Conservation (phyloP, 768 basidiomycete species). For the Boletales sp. region DNA sequence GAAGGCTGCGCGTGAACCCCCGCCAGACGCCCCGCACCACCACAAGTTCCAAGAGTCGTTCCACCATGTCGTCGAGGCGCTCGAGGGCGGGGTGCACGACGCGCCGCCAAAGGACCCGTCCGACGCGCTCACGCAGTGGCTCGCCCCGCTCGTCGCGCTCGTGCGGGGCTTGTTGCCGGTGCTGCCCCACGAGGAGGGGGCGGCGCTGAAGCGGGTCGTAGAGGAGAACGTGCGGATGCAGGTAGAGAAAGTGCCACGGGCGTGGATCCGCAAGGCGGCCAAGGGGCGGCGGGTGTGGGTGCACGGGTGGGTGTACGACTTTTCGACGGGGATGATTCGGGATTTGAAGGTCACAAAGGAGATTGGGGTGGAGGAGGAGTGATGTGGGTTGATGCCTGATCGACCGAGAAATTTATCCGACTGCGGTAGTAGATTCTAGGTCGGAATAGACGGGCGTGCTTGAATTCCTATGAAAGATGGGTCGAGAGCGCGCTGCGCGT, state of each 20-base stretch:
- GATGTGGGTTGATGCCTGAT: background rate
- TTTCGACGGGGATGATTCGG: slow-evolving; percentile 52
- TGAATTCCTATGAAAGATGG: too few species aligned
- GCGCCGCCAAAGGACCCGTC: slow-evolving; percentile 27
- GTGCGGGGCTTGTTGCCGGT: slow-evolving; percentile 34
- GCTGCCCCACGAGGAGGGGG: slow-evolving; percentile 25
- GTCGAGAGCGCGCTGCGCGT: too few species aligned
- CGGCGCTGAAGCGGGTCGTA: slow-evolving; percentile 34
- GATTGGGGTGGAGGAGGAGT: slow-evolving; percentile 8
- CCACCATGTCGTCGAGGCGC: slow-evolving; percentile 2
- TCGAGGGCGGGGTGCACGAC: slow-evolving; percentile 1
- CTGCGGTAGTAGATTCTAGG: too few species aligned
- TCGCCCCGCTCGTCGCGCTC: slow-evolving; percentile 60
- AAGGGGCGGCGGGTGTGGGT: slow-evolving; percentile 45
- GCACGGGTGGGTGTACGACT: slow-evolving; percentile 73
- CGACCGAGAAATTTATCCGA: too few species aligned
- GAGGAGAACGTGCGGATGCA: slow-evolving; percentile 60
- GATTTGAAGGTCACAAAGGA: slow-evolving; percentile 52
- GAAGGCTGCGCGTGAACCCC: slow-evolving; percentile 3
- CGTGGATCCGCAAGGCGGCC: slow-evolving; percentile 38
- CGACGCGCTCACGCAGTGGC: slow-evolving; percentile 64
- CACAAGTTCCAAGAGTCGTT: slow-evolving; percentile 15
- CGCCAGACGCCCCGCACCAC: background rate
- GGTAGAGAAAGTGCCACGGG: slow-evolving; percentile 36
- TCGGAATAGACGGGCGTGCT: too few species aligned